Evolutionary conservation across 257 asterid genomes (phyloP).

Genomic region (Eucommia ulmoides): DNA sequence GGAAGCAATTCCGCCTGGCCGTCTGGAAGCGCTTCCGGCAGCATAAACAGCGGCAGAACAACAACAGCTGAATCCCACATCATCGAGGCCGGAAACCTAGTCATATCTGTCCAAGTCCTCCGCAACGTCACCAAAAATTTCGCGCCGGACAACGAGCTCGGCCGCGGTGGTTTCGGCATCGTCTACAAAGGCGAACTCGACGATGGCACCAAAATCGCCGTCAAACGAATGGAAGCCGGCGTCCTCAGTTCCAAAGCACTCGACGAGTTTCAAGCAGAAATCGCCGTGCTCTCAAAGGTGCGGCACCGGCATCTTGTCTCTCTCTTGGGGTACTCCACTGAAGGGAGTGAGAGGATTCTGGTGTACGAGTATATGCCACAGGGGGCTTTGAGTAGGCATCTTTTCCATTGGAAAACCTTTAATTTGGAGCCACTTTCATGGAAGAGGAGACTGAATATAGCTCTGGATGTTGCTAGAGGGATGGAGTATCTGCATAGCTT

Average conservation of each 20-base stretch:
- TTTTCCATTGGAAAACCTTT: constrained; percentile 12
- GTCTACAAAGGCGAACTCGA: constrained; percentile 17
- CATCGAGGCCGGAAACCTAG: too few species aligned
- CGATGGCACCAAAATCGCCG: constrained; percentile 18
- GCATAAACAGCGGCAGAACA: too few species aligned
- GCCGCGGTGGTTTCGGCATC: constrained; percentile 27
- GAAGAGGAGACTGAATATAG: too few species aligned
- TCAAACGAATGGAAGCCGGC: constrained; percentile 25
- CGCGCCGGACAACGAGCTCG: constrained; percentile 9
- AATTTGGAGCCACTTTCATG: constrained; percentile 15
- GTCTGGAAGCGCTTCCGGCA: too few species aligned
- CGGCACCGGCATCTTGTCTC: constrained; percentile 25
- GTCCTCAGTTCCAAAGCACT: constrained; percentile 11
- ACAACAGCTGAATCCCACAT: too few species aligned
- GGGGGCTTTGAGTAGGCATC: constrained; percentile 23
- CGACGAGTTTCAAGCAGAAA: constrained; percentile 21
- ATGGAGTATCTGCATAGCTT: too few species aligned
- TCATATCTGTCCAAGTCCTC: constrained; percentile 16
- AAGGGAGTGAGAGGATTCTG: constrained; percentile 20
- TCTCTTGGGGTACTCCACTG: constrained; percentile 18
- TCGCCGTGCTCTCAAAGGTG: constrained; percentile 22
- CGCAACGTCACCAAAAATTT: constrained; percentile 16
- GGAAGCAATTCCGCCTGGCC: too few species aligned
- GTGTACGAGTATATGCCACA: too few species aligned
- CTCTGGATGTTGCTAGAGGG: too few species aligned